Evolutionary conservation across 2,329 filamentous ascomycete species (phyloP).

Genomic region (Colletotrichum lentis): DNA sequence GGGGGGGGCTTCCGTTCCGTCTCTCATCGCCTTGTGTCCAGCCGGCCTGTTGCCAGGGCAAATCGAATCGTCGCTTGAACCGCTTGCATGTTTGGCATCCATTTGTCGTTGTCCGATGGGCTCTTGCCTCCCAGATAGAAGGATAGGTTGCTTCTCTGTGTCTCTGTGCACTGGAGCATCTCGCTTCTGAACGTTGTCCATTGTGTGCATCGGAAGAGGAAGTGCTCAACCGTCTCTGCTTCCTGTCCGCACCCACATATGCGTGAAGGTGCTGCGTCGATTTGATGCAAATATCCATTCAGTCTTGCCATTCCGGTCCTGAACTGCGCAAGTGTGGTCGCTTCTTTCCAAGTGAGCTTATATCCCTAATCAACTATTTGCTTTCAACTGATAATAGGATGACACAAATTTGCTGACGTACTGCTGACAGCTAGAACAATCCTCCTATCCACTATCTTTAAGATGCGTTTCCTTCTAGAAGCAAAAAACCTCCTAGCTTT

Average conservation of each 20-base stretch:
- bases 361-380: not conserved
- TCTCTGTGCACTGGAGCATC: not conserved
- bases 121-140: constrained; percentile 6
- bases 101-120: not conserved
- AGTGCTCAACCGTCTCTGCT: constrained; percentile 40
- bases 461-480: constrained; percentile 3
- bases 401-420: not conserved
- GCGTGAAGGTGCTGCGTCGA: constrained; percentile 21
- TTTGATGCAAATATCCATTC: constrained; percentile 36
- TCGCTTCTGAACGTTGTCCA: constrained; percentile 39
- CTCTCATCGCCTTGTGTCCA: too few relatives aligned
- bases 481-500: not conserved
- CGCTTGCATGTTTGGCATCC: not conserved
- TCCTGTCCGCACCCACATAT: constrained; percentile 33
- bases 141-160: not conserved
- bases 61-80: too few relatives aligned
- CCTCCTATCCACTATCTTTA: not conserved
- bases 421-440: constrained; percentile 1
- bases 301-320: constrained; percentile 33
- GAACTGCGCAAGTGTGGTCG: too few relatives aligned
- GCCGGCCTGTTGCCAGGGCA: too few relatives aligned
- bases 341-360: too few relatives aligned
- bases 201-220: constrained; percentile 38
- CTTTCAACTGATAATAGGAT: constrained; percentile 5
- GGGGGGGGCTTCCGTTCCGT: too few relatives aligned